Conservation (phyloP, 345 rosid species). For the Iberis pinnata region DNA sequence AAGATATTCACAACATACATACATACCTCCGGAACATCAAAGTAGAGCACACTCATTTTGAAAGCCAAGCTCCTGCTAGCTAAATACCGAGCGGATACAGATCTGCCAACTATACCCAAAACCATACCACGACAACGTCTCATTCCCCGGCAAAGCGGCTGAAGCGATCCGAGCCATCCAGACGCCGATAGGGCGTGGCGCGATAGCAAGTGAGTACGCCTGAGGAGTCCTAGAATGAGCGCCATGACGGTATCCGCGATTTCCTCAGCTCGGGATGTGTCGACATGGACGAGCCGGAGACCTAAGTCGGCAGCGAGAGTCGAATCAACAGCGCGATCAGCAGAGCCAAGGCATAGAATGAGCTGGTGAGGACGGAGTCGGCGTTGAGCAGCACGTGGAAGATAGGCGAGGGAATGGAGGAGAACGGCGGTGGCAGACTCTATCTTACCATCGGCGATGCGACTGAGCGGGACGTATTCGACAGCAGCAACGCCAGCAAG, state of each 20-base stretch:
- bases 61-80: slow-evolving; percentile 91
- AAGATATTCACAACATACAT: neutral
- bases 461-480: slow-evolving; percentile 90
- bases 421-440: slow-evolving; percentile 86
- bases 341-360: slow-evolving; percentile 85
- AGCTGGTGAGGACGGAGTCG: slow-evolving; percentile 95
- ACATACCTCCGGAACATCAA: slow-evolving; percentile 77
- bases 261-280: slow-evolving; percentile 90
- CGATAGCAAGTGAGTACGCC: slow-evolving; percentile 84
- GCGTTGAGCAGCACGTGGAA: slow-evolving; percentile 99
- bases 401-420: slow-evolving; percentile 87
- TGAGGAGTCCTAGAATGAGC: slow-evolving; percentile 81
- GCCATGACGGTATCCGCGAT: slow-evolving; percentile 98
- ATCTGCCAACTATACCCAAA: slow-evolving; percentile 88
- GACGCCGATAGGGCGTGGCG: slow-evolving; percentile 83
- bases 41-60: slow-evolving; percentile 94
- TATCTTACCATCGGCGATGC: slow-evolving; percentile 80
- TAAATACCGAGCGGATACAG: slow-evolving; percentile 70
- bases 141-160: slow-evolving; percentile 94
- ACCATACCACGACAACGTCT: slow-evolving; percentile 94
- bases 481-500: slow-evolving; percentile 73
- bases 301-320: slow-evolving; percentile 89
- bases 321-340: slow-evolving; percentile 89
- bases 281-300: slow-evolving; percentile 84
- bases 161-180: slow-evolving; percentile 92